Percentiles rank a stretch among this genome's conserved stretches.
These are phyloP conservation scores for Coffea canephora DNA, from an alignment of 257 asterid genomes.

Conservation along the genomic window DNA sequence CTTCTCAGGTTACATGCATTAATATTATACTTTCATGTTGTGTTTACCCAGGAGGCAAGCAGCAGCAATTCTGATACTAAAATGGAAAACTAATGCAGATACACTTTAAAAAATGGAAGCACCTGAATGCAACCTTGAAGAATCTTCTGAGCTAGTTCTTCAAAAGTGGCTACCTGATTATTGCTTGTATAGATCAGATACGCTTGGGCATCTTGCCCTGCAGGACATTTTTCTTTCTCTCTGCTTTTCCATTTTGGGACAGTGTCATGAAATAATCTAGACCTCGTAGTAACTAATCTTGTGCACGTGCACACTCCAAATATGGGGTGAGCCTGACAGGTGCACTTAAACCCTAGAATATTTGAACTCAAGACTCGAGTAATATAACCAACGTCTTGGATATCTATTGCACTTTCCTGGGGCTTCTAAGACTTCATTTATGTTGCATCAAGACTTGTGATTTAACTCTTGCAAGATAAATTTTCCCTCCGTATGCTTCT, in stretches of 20 bases:
- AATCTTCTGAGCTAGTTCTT: conserved; percentile 1
- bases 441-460: neutral
- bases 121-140: conserved; percentile 1
- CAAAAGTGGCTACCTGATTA: neutral
- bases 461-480: neutral
- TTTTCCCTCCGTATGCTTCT: neutral
- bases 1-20: neutral
- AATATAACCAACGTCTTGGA: neutral
- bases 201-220: neutral
- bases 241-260: neutral
- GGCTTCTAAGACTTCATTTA: neutral
- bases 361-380: neutral
- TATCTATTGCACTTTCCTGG: neutral
- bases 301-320: neutral
- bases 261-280: neutral
- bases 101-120: conserved; percentile 1
- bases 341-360: neutral
- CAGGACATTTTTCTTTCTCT: neutral
- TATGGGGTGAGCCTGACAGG: neutral
- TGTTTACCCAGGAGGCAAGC: conserved; percentile 17
- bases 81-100: neutral
- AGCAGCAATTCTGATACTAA: conserved; percentile 7
- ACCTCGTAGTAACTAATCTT: neutral
- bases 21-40: neutral
- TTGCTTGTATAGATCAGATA: neutral